phyloP scores from a whole-genome alignment of 176 grass and related monocot genomes.

The Carex myosuroides region DNA sequence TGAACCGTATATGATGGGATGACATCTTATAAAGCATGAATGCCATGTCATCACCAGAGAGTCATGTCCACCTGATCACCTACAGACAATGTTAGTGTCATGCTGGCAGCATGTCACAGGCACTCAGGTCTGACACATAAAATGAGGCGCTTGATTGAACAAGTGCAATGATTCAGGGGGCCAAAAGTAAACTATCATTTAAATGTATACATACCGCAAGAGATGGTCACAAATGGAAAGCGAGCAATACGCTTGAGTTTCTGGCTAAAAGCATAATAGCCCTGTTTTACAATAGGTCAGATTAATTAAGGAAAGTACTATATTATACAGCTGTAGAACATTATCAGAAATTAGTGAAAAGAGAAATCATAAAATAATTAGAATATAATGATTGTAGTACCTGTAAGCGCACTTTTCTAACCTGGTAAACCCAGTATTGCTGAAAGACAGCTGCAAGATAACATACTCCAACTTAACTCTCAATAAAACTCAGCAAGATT shows the following conservation, averaged over 20 bases:
- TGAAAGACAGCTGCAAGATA: constrained; percentile 73
- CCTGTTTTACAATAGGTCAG: constrained; percentile 38
- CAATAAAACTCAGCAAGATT: background rate
- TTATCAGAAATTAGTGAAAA: background rate
- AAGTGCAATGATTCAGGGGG: background rate
- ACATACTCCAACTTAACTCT: constrained; percentile 23
- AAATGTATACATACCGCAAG: constrained; percentile 49
- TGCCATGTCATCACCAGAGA: background rate
- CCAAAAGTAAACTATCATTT: background rate
- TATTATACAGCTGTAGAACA: background rate
- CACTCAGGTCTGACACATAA: background rate
- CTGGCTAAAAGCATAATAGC: constrained; percentile 93
- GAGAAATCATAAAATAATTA: background rate
- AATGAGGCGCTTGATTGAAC: background rate
- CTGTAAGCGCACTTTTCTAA: constrained; percentile 98
- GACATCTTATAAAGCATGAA: background rate
- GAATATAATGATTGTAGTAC: constrained; percentile 30
- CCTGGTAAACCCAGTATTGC: constrained; percentile 95
- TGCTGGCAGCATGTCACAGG: background rate
- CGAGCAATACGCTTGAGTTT: constrained; percentile 73
- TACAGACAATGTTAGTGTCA: background rate
- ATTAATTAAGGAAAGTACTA: background rate
- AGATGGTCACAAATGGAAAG: constrained; percentile 72
- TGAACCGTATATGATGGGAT: background rate
- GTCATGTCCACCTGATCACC: background rate